Evolutionary conservation across 1,284 basidiomycete genomes (phyloP).

Genomic region (Ceratorhiza oryzae-sativae): DNA sequence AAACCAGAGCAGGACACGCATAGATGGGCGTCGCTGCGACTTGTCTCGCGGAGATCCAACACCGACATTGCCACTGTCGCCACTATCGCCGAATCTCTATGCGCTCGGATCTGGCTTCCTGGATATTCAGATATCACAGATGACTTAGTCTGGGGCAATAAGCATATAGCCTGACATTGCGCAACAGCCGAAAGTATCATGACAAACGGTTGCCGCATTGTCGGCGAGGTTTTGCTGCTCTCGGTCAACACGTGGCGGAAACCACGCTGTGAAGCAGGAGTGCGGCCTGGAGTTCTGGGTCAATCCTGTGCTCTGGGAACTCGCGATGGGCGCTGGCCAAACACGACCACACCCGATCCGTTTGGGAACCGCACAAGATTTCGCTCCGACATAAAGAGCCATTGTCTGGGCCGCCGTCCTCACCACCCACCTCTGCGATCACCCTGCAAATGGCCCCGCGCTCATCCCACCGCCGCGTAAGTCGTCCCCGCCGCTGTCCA

Average conservation of each 20-base stretch:
- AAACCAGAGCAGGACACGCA: not conserved
- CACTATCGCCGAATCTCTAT: slow-evolving; percentile 9
- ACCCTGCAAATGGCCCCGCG: slow-evolving; percentile 18
- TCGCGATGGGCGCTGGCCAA: slow-evolving; percentile 5
- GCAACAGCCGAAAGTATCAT: not conserved
- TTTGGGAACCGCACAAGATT: slow-evolving; percentile 30
- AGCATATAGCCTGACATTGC: slow-evolving; percentile 8
- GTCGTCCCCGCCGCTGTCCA: not conserved
- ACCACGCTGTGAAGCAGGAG: slow-evolving; percentile 37
- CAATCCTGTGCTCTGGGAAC: slow-evolving; percentile 35
- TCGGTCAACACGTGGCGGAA: slow-evolving; percentile 33
- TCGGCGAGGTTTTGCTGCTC: slow-evolving; percentile 22
- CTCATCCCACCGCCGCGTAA: slow-evolving; percentile 10
- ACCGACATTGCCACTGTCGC: not conserved
- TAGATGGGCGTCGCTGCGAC: slow-evolving; percentile 5
- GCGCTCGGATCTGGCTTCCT: slow-evolving; percentile 2
- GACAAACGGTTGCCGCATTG: slow-evolving; percentile 7
- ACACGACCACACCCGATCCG: slow-evolving; percentile 16
- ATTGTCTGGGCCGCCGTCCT: not conserved
- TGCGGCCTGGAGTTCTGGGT: not conserved
- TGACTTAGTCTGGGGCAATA: slow-evolving; percentile 8
- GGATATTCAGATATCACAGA: not conserved
- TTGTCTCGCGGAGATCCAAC: not conserved
- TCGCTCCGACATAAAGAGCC: slow-evolving; percentile 22
- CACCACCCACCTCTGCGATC: not conserved